phyloP scores from a whole-genome alignment of 2,329 filamentous ascomycete species.

The Arthrobotrys conoides region DNA sequence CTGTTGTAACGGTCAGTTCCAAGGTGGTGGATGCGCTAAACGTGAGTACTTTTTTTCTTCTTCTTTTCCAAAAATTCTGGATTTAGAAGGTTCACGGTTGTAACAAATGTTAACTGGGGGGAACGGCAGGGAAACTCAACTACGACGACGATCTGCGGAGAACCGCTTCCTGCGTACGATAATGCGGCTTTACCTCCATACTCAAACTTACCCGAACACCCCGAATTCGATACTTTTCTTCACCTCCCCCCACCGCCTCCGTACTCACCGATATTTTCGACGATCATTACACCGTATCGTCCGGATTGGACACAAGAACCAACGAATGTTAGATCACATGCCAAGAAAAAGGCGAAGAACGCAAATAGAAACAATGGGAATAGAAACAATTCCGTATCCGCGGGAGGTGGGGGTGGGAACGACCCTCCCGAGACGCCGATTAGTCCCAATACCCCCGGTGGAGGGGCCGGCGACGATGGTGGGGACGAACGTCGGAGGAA shows the following conservation, averaged over 20 bases:
- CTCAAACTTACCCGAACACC: neutral
- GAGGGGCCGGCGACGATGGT: constrained; percentile 44
- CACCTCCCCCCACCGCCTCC: constrained; percentile 21
- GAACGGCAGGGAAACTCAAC: neutral
- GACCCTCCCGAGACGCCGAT: constrained; percentile 45
- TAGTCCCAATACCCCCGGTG: constrained; percentile 48
- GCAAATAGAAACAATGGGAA: constrained; percentile 15
- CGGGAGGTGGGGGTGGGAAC: constrained; percentile 26
- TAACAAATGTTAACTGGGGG: neutral
- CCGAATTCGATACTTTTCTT: constrained; percentile 22
- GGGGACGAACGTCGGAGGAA: constrained; percentile 44
- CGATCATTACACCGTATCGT: constrained; percentile 19
- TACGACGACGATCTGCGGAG: neutral
- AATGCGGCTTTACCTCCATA: constrained; percentile 33
- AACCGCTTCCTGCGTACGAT: constrained; percentile 30
- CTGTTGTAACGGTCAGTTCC: constrained; percentile 17
- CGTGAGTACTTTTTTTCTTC: constrained; percentile 11
- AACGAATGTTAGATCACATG: constrained; percentile 49
- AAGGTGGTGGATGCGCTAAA: constrained; percentile 30
- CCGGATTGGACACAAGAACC: constrained; percentile 49
- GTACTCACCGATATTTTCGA: constrained; percentile 29
- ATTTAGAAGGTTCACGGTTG: constrained; percentile 8
- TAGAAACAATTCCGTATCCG: constrained; percentile 30
- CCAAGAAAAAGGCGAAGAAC: constrained; percentile 47
- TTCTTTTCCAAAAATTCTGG: neutral